Conservation (phyloP, 176 grass and related monocot genomes). For the Echinochloa phyllopogon region DNA sequence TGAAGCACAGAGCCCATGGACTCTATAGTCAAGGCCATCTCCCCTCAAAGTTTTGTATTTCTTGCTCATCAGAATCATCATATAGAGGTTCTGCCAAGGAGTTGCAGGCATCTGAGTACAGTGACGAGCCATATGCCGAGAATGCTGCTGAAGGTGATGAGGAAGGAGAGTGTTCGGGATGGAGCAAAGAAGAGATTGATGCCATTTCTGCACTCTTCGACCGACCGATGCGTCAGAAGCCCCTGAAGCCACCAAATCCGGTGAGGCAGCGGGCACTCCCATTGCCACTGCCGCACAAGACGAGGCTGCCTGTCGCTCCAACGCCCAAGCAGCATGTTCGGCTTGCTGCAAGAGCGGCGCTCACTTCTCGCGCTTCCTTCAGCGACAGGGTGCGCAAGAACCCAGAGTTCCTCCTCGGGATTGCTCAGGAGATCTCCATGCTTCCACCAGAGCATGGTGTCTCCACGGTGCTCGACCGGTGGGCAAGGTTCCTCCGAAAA, state of each 20-base stretch:
- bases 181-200: slow-evolving; percentile 74
- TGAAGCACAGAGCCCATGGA: neutral
- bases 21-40: neutral
- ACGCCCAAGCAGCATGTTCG: slow-evolving; percentile 60
- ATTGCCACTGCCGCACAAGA: slow-evolving; percentile 62
- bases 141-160: neutral
- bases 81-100: neutral
- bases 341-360: slow-evolving; percentile 33
- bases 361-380: slow-evolving; percentile 51
- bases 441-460: slow-evolving; percentile 50
- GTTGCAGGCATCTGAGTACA: neutral
- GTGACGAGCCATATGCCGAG: neutral
- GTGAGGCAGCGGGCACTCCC: slow-evolving; percentile 49
- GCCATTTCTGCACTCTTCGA: slow-evolving; percentile 84
- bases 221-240: slow-evolving; percentile 56
- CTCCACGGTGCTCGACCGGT: slow-evolving; percentile 61
- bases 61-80: neutral
- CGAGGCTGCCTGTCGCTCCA: slow-evolving; percentile 39
- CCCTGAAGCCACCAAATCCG: slow-evolving; percentile 42
- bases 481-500: slow-evolving; percentile 73
- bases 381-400: slow-evolving; percentile 72
- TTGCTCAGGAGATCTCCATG: slow-evolving; percentile 66
- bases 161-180: slow-evolving; percentile 10
- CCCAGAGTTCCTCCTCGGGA: slow-evolving; percentile 60
- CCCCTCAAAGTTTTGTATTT: neutral